A percentile compares a stretch with the other conserved stretches of the same genome.
Evolutionary conservation across 176 grass and related monocot species (phyloP).

Genomic region (Cymbopogon citratus): DNA sequence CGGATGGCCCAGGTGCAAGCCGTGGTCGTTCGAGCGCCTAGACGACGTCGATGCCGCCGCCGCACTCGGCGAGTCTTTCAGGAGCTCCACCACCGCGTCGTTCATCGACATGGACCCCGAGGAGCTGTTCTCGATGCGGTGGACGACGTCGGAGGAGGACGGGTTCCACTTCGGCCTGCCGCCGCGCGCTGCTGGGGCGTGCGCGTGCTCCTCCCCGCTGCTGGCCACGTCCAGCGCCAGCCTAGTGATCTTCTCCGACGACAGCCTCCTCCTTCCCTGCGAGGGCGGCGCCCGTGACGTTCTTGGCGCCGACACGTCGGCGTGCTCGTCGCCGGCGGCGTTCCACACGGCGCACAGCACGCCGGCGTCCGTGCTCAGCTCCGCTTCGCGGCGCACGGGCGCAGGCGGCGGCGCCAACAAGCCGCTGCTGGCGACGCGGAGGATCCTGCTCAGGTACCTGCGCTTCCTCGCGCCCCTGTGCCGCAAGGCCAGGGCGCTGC

Average conservation of each 20-base stretch:
- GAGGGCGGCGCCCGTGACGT: background rate
- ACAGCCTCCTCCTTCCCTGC: background rate
- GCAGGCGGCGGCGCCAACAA: background rate
- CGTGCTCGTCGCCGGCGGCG: constrained; percentile 51
- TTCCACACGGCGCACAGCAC: constrained; percentile 84
- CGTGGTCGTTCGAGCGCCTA: background rate
- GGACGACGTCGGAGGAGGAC: constrained; percentile 37
- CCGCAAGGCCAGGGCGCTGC: constrained; percentile 58
- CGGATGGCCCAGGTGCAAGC: constrained; percentile 33
- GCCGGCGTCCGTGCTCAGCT: constrained; percentile 31
- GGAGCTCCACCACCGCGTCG: constrained; percentile 33
- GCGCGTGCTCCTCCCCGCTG: constrained; percentile 16
- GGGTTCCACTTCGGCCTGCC: constrained; percentile 32
- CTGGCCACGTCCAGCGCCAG: constrained; percentile 14
- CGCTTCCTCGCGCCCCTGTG: constrained; percentile 67
- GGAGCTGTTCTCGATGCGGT: constrained; percentile 76
- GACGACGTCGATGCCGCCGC: background rate
- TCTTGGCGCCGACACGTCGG: background rate
- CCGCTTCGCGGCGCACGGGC: constrained; percentile 1
- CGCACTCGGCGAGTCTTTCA: constrained; percentile 38
- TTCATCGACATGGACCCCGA: constrained; percentile 83
- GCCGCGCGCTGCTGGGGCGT: too few relatives aligned
- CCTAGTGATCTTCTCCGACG: constrained; percentile 18
- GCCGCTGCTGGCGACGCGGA: constrained; percentile 51
- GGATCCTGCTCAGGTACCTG: constrained; percentile 68